Evolutionary conservation across 2,329 filamentous ascomycete species (phyloP).

Genomic region (Xylaria sp.): DNA sequence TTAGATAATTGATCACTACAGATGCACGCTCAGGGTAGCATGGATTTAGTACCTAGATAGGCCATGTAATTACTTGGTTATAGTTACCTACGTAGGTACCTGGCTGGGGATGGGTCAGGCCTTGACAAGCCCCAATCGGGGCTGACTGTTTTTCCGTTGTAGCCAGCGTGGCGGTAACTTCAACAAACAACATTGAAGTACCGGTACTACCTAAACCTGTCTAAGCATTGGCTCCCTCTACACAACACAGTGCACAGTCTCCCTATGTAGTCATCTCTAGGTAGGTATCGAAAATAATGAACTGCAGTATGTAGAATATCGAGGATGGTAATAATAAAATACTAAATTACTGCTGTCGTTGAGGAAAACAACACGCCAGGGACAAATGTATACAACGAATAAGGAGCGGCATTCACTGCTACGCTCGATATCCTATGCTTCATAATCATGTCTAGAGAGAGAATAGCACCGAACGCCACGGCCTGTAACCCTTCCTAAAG

Average conservation of each 20-base stretch:
- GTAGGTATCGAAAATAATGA: neutral
- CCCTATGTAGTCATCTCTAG: too few relatives aligned
- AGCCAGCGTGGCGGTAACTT: conserved; percentile 45
- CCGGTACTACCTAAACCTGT: neutral
- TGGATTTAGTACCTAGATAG: neutral
- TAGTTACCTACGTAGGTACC: neutral
- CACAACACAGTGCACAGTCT: too few relatives aligned
- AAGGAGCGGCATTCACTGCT: conserved; percentile 36
- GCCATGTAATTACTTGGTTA: neutral
- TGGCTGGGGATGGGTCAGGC: neutral
- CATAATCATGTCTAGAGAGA: conserved; percentile 43
- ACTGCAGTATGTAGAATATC: neutral
- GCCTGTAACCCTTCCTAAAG: conserved; percentile 42
- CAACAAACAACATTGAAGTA: neutral
- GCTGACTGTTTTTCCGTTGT: conserved; percentile 41
- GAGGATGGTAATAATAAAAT: conserved; percentile 3
- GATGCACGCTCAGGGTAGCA: neutral
- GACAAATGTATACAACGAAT: conserved; percentile 44
- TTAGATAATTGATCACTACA: conserved; percentile 22
- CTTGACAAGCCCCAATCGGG: conserved; percentile 26
- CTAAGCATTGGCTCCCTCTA: too few relatives aligned
- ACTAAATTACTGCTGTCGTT: conserved; percentile 15
- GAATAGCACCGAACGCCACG: conserved; percentile 44
- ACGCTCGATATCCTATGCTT: conserved; percentile 42
- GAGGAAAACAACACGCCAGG: conserved; percentile 21